These are phyloP conservation scores for Helianthus tuberosus DNA, from an alignment of 129 eudicot genomes.

Conservation along the genomic window DNA sequence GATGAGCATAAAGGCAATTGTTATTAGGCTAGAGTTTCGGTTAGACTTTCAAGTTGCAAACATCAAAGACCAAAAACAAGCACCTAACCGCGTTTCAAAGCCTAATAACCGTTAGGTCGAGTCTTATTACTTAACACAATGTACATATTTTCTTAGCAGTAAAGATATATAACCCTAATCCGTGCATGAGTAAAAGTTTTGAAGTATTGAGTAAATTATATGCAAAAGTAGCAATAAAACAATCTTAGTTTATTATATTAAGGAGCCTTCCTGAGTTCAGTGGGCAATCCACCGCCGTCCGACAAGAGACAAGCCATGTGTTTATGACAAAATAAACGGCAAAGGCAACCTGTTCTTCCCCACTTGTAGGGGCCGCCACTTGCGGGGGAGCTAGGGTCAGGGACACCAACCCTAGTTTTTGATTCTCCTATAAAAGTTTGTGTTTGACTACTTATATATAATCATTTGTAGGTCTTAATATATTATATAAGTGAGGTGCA, in stretches of 20 bases:
- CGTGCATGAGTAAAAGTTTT: constrained; percentile 13
- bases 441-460: constrained; percentile 13
- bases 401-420: constrained; percentile 28
- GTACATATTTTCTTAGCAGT: too few relatives aligned
- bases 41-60: too few relatives aligned
- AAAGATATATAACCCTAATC: background rate
- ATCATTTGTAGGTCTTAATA: background rate
- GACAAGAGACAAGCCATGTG: constrained; percentile 47
- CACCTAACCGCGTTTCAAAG: too few relatives aligned
- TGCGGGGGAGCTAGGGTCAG: constrained; percentile 5
- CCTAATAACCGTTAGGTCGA: too few relatives aligned
- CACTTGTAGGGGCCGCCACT: constrained; percentile 54
- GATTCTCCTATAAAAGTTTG: constrained; percentile 32
- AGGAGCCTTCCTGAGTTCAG: constrained; percentile 30
- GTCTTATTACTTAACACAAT: too few relatives aligned
- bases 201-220: constrained; percentile 1
- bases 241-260: constrained; percentile 13
- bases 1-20: too few relatives aligned
- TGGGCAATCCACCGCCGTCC: constrained; percentile 62
- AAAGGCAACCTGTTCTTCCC: constrained; percentile 59
- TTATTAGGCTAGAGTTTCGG: too few relatives aligned
- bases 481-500: constrained; percentile 38
- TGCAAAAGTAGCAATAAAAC: background rate
- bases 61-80: too few relatives aligned
- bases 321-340: constrained; percentile 27